phyloP scores from a whole-genome alignment of 257 asterid species.

The Nicotiana benthamiana region DNA sequence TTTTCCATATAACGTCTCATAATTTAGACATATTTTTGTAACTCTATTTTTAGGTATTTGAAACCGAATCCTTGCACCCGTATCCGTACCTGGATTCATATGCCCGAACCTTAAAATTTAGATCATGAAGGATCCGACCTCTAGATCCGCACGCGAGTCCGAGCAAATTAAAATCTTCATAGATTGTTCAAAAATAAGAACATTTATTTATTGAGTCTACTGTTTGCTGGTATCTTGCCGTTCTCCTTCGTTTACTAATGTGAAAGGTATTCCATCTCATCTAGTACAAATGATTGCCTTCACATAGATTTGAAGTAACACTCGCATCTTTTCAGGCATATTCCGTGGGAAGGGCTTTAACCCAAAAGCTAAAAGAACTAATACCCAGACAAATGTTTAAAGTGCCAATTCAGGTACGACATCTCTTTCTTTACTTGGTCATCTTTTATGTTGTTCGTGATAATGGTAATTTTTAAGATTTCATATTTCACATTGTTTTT shows the following conservation, averaged over 20 bases:
- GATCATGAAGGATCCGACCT: too few species aligned
- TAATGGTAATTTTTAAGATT: neutral
- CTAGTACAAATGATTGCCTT: neutral
- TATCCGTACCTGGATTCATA: too few species aligned
- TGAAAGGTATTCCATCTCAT: neutral
- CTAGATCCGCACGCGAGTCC: too few species aligned
- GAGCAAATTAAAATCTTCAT: neutral
- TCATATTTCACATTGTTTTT: neutral
- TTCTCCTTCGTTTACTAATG: neutral
- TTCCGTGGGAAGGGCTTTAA: constrained; percentile 94
- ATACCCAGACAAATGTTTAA: constrained; percentile 98
- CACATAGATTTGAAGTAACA: neutral
- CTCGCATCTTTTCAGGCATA: constrained; percentile 54
- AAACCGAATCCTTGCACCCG: too few species aligned
- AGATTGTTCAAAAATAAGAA: neutral
- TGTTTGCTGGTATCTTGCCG: neutral
- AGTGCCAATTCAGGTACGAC: constrained; percentile 90
- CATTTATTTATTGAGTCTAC: neutral
- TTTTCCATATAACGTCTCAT: too few species aligned
- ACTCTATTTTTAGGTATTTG: too few species aligned
- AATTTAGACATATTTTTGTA: too few species aligned
- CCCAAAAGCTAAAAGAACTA: constrained; percentile 89
- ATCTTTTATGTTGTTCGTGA: neutral
- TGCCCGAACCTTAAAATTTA: too few species aligned
- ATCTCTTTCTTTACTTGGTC: neutral